Percentiles rank a stretch among this genome's conserved stretches.
Evolutionary conservation across 2,329 filamentous ascomycete genomes (phyloP).

Genomic region (Diaporthe humulicola): DNA sequence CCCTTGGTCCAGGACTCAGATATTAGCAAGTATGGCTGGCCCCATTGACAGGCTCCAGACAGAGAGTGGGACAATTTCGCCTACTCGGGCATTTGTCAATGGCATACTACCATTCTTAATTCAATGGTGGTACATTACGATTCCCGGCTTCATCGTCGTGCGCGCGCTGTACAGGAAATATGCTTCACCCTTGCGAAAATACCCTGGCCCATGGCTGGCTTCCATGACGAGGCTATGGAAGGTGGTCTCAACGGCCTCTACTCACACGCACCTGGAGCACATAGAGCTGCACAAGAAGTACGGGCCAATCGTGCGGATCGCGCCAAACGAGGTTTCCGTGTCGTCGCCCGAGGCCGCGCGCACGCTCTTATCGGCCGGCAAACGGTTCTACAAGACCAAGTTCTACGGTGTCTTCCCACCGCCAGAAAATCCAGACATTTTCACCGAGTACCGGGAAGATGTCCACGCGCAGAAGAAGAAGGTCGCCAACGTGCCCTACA

Average conservation of each 20-base stretch:
- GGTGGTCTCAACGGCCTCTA: constrained; percentile 52
- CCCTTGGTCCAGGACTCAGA: not conserved
- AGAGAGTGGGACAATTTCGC: constrained; percentile 43
- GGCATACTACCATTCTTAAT: constrained; percentile 42
- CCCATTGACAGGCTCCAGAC: constrained; percentile 44
- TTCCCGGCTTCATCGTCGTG: constrained; percentile 45
- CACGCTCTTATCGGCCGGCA: constrained; percentile 61
- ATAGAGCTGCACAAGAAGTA: constrained; percentile 60
- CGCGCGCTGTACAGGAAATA: constrained; percentile 50
- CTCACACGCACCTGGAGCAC: constrained; percentile 58
- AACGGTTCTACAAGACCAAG: constrained; percentile 65
- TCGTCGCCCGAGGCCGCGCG: constrained; percentile 60
- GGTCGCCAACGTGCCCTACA: constrained; percentile 64
- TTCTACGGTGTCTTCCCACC: constrained; percentile 69
- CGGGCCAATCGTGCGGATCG: constrained; percentile 63
- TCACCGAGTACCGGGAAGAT: constrained; percentile 66
- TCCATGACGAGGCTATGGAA: constrained; percentile 57
- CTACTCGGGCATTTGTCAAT: constrained; percentile 43
- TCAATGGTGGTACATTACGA: constrained; percentile 48
- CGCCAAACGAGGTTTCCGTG: constrained; percentile 62
- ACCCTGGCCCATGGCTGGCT: constrained; percentile 51
- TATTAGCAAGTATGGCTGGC: constrained; percentile 43
- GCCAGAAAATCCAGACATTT: constrained; percentile 69
- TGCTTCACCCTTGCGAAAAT: constrained; percentile 51
- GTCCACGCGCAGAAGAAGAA: constrained; percentile 69